Conservation (phyloP, 306 rosid species). For the Prunus campanulata region DNA sequence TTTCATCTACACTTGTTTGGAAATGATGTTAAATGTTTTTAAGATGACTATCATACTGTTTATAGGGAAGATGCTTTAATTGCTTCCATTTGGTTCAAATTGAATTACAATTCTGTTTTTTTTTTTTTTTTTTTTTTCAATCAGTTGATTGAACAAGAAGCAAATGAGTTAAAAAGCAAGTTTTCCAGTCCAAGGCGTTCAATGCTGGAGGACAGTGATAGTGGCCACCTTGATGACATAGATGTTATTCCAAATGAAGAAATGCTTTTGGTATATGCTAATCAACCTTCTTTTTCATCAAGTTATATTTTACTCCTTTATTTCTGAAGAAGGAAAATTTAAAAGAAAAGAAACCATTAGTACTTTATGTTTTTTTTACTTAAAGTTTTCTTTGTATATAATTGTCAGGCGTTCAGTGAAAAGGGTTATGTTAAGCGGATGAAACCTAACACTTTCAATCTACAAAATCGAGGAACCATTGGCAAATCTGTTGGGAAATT, state of each 20-base stretch:
- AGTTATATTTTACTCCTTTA: not conserved
- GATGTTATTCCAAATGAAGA: conserved; percentile 98
- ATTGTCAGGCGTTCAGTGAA: conserved; percentile 80
- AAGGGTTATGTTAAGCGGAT: conserved; percentile 94
- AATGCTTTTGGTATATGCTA: conserved; percentile 70
- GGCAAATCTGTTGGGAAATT: conserved; percentile 99
- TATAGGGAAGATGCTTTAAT: not conserved
- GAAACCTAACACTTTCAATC: conserved; percentile 88
- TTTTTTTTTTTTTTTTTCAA: not conserved
- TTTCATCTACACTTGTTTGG: not conserved
- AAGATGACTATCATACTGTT: not conserved
- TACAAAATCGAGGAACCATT: conserved; percentile 92
- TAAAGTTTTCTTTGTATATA: conserved; percentile 16
- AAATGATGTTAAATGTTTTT: not conserved
- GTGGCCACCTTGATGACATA: conserved; percentile 94
- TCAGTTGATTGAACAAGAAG: conserved; percentile 86
- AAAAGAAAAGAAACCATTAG: not conserved
- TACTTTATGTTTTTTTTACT: not conserved
- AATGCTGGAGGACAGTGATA: conserved; percentile 68
- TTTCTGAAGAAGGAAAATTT: conserved; percentile 1
- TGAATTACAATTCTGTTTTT: not conserved
- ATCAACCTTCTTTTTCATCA: conserved; percentile 8
- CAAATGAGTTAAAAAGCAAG: conserved; percentile 76
- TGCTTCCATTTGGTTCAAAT: not conserved
- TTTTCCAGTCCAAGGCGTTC: conserved; percentile 83